Evolutionary conservation across 225 moss, liverwort and hornwort species (phyloP).

Genomic region (Marchantia polymorpha): DNA sequence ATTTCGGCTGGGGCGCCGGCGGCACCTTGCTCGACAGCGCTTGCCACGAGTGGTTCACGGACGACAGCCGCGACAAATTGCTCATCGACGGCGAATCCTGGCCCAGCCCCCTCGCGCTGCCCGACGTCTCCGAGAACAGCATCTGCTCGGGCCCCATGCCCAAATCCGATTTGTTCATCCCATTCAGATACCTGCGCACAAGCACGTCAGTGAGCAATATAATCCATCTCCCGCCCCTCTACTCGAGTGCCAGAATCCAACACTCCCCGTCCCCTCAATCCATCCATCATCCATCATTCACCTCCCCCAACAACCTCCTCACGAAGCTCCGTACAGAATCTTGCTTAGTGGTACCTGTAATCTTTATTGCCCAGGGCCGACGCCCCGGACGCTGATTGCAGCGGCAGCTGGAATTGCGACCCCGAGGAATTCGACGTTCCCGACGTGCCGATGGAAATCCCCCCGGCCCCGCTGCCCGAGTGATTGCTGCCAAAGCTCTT

Average conservation of each 20-base stretch:
- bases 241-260: conserved; percentile 19
- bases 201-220: conserved; percentile 9
- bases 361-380: conserved; percentile 87
- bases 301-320: conserved; percentile 5
- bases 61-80: conserved; percentile 67
- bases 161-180: conserved; percentile 84
- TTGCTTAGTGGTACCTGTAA: conserved; percentile 53
- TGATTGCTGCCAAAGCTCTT: conserved; percentile 71
- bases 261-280: conserved; percentile 1
- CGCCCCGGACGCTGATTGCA: conserved; percentile 73
- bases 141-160: conserved; percentile 94
- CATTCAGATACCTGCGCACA: conserved; percentile 75
- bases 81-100: conserved; percentile 89
- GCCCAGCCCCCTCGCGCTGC: conserved; percentile 80
- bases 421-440: conserved; percentile 69
- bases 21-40: conserved; percentile 76
- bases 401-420: conserved; percentile 88
- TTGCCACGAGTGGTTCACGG: conserved; percentile 91
- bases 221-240: conserved; percentile 6
- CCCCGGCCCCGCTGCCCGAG: conserved; percentile 50
- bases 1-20: conserved; percentile 77
- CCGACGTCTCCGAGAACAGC: conserved; percentile 87
- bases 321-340: conserved; percentile 20
- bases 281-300: conserved; percentile 11
- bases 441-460: conserved; percentile 71